phyloP scores from a whole-genome alignment of 2,329 filamentous ascomycete species.

The Scedosporium dehoogii region DNA sequence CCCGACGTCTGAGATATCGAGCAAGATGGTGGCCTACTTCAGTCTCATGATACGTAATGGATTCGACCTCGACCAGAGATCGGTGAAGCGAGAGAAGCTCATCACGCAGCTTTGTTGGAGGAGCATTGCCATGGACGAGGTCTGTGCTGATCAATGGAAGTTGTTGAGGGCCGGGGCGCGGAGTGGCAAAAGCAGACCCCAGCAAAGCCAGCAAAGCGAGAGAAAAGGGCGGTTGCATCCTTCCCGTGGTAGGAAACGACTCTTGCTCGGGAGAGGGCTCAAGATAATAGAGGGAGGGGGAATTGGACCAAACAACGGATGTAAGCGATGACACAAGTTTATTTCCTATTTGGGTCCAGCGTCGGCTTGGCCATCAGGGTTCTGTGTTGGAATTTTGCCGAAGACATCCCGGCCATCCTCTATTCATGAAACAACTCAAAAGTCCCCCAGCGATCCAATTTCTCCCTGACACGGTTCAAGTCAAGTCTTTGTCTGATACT shows the following conservation, averaged over 20 bases:
- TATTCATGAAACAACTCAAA: conserved; percentile 31
- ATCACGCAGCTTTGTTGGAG: conserved; percentile 28
- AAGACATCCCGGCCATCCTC: background rate
- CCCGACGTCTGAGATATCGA: conserved; percentile 46
- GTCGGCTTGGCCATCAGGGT: background rate
- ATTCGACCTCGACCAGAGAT: conserved; percentile 63
- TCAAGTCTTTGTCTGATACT: no score
- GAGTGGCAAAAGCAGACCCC: background rate
- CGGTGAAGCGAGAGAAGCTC: conserved; percentile 63
- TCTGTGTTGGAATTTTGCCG: background rate
- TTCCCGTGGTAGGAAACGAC: background rate
- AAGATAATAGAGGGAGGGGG: no score
- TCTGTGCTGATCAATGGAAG: background rate
- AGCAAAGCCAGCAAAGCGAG: background rate
- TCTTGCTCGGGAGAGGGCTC: no score
- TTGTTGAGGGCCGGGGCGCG: background rate
- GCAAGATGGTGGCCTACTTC: conserved; percentile 59
- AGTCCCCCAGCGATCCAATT: no score
- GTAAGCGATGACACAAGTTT: no score
- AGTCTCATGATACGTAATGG: conserved; percentile 59
- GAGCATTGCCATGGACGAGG: background rate
- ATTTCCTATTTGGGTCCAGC: no score
- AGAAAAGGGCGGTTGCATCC: background rate
- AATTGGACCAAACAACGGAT: no score
- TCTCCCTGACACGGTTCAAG: no score